Evolutionary conservation across 495 filamentous ascomycete species (phyloP), one percentile per base, ranked within the genome.

Genomic region (Darksidea phi): DNA sequence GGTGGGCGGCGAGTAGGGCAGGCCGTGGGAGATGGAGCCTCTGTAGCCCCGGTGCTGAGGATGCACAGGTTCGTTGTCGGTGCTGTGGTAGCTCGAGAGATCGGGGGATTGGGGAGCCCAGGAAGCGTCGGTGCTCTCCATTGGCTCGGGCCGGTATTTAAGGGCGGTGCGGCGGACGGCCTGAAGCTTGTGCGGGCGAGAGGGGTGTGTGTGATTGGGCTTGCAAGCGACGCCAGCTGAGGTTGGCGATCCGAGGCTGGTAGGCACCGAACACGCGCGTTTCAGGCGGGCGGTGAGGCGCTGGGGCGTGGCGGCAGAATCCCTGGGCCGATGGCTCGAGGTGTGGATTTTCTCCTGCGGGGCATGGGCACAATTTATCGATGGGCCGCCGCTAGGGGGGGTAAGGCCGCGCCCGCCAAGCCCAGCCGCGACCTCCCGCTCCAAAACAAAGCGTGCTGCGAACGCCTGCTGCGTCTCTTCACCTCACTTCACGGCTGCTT

Each of bases 91-190:
- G 50, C 24, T 58, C n/a, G 69, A 67, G 21, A 73, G 67, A 57
- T 73, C 70, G 21, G 71, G 71, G 55, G 67, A 71, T 47, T 71
- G 61, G 10, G 71, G 71, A 2, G 70, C 71, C 63, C 71, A 73
- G 34, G 64, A 47, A 10, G 58, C 38, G 58, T 72, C 71, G 51
- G 52, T 26, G 45, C 53, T 50, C 25, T 70, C 70, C 69, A 70
- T 72, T 64, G 61, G 60, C 52, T 38, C 11, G 25, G 50, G 25
- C 51, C 51, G 25, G n/a, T 42, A 41, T 55, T 56, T 49, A 43
- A 50, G 45, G n/a, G 37, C 23, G 26, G 21, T 21, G 50, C 21
- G 38, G 41, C 38, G 38, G 52, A 6, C 3, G 4, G 38, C 17
- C 24, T n/a, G n/a, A n/a, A n/a, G n/a, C n/a, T n/a, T n/a, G n/a